Evolutionary conservation across 805 yeast species (phyloP).

Genomic region (Kodamaea lidongshanica): DNA sequence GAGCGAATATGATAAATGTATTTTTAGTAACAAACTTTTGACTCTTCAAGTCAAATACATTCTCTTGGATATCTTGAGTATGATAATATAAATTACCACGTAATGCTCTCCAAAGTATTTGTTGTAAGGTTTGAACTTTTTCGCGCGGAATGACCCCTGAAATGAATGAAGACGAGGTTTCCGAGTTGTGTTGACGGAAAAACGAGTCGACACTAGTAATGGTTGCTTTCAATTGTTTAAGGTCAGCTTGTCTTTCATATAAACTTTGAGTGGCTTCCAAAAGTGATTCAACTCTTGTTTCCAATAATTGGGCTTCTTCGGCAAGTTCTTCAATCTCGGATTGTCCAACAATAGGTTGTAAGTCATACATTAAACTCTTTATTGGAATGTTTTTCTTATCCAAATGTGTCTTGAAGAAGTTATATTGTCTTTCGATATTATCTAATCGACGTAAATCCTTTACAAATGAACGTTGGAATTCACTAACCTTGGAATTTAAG

Average conservation of each 20-base stretch:
- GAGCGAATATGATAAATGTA: constrained; percentile 85
- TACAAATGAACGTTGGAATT: constrained; percentile 88
- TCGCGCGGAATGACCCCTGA: constrained; percentile 79
- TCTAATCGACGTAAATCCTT: constrained; percentile 79
- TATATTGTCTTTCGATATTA: constrained; percentile 76
- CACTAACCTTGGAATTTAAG: constrained; percentile 64
- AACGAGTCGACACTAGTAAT: constrained; percentile 33
- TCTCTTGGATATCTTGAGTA: constrained; percentile 64
- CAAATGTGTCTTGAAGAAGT: constrained; percentile 41
- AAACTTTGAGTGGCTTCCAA: constrained; percentile 63
- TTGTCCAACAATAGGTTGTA: constrained; percentile 30
- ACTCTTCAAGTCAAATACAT: constrained; percentile 56
- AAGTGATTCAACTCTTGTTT: constrained; percentile 67
- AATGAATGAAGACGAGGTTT: constrained; percentile 39
- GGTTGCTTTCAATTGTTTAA: constrained; percentile 63
- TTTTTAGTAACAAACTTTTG: constrained; percentile 61
- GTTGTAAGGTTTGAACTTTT: constrained; percentile 65
- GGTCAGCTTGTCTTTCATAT: constrained; percentile 52
- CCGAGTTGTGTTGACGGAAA: constrained; percentile 16
- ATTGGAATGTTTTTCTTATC: constrained; percentile 41
- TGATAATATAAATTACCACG: constrained; percentile 87
- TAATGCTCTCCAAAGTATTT: constrained; percentile 84
- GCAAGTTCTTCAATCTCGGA: constrained; percentile 68
- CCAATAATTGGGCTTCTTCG: constrained; percentile 58
- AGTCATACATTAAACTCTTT: constrained; percentile 30